These are phyloP conservation scores for Penicillium sp. DNA, from an alignment of 2,329 filamentous ascomycete genomes.

Conservation along the genomic window DNA sequence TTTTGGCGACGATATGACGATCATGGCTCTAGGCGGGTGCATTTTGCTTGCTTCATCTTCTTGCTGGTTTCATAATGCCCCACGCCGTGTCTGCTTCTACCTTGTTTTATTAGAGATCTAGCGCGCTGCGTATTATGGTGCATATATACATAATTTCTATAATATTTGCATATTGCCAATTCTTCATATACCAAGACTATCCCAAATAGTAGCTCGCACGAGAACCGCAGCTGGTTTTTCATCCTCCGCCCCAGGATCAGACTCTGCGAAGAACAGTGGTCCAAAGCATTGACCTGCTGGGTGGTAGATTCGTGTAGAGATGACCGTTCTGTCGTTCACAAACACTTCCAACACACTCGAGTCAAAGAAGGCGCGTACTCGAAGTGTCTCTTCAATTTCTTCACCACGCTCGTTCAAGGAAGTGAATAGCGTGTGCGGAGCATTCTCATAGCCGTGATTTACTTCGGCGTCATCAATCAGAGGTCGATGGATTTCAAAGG, in stretches of 20 bases:
- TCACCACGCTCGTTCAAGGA: slow-evolving; percentile 10
- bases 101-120: slow-evolving; percentile 7
- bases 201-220: slow-evolving; percentile 23
- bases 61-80: slow-evolving; percentile 2
- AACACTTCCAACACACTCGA: slow-evolving; percentile 47
- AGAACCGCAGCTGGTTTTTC: slow-evolving; percentile 10
- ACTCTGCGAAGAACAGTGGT: slow-evolving; percentile 25
- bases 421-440: slow-evolving; percentile 50
- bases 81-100: neutral
- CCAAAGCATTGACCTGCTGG: slow-evolving; percentile 11
- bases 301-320: slow-evolving; percentile 41
- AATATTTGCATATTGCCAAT: neutral
- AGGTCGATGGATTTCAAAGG: slow-evolving; percentile 42
- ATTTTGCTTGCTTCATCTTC: slow-evolving; percentile 3
- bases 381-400: slow-evolving; percentile 35
- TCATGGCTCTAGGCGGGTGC: slow-evolving; percentile 10
- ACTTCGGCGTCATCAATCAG: slow-evolving; percentile 28
- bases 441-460: slow-evolving; percentile 36
- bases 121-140: neutral
- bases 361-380: slow-evolving; percentile 45
- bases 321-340: slow-evolving; percentile 44
- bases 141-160: slow-evolving; percentile 3
- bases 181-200: slow-evolving; percentile 18
- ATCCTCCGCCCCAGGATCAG: neutral
- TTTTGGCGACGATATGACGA: slow-evolving; percentile 21